phyloP scores from a whole-genome alignment of 1,284 basidiomycete genomes.

The Psilocybe mexicana region DNA sequence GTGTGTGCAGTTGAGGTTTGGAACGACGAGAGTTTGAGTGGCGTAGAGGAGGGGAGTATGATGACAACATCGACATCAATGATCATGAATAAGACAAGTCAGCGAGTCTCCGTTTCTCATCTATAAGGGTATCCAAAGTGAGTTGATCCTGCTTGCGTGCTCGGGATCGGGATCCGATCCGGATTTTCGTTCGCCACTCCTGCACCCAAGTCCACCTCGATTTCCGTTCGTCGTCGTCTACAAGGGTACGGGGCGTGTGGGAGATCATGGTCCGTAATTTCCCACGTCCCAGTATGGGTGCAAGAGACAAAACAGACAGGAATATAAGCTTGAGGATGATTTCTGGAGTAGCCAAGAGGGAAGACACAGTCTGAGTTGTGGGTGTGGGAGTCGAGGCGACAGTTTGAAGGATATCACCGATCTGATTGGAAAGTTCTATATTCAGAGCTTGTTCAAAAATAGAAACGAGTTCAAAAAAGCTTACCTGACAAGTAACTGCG shows the following conservation, averaged over 20 bases:
- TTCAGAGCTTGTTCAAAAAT: constrained; percentile 17
- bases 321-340: constrained; percentile 74
- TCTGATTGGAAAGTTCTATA: constrained; percentile 37
- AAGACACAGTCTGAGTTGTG: constrained; percentile 69
- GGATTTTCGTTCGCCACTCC: constrained; percentile 54
- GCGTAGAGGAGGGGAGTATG: background rate
- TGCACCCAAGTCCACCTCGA: constrained; percentile 60
- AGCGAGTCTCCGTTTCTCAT: constrained; percentile 47
- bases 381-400: constrained; percentile 68
- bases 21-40: background rate
- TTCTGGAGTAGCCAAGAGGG: constrained; percentile 67
- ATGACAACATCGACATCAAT: background rate
- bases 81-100: constrained; percentile 32
- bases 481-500: constrained; percentile 81
- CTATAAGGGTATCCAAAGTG: constrained; percentile 42
- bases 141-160: constrained; percentile 42
- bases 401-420: constrained; percentile 82
- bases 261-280: constrained; percentile 58
- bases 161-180: constrained; percentile 41
- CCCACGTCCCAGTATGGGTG: constrained; percentile 73
- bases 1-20: background rate
- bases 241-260: constrained; percentile 23
- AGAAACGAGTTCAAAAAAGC: constrained; percentile 18
- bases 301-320: constrained; percentile 73
- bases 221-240: constrained; percentile 39